Base-by-base conservation (phyloP, 495 filamentous ascomycete species). In the Xylaria longipes region DNA sequence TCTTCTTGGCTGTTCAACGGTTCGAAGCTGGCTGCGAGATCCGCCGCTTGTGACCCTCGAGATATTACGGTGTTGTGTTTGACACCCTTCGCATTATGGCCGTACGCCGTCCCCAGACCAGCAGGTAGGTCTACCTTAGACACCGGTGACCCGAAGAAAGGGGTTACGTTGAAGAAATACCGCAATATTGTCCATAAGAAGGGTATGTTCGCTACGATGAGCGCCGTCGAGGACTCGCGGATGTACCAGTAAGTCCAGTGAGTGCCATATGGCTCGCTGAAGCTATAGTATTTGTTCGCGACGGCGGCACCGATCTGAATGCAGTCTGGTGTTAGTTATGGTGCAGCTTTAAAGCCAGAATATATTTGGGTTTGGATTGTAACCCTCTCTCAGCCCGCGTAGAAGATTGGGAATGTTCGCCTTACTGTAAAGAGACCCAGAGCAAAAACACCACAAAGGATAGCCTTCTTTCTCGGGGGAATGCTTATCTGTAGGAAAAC, bases 181-280 rank as follows among this genome's bases (percentile, higher is more conserved):
- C 86, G 84, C 15, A 90, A 72, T 0, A 89, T 81, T 1, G 88
- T 85, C 88, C 89, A 91, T 75, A 86, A 85, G 73, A 88, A 89
- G 52, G 89, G 89, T 20, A 91, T 75, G 62, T 91, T 91, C n/a
- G 87, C 85, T 4, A 91, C 87, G 58, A 89, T 85, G 14, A 91
- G 84, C 1, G 89, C 87, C 0, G 89, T 91, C 25, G 84, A 85
- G 20, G 87, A 84, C 84, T 92, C 90, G 11, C 90, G 88, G 27
- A 86, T 84, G 74, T 92, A 92, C 90, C 90, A 92, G 61, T 86
- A 88, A 70, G 89, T 89, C 85, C 90, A 92, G 45, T 85, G 80
- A 45, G 83, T 80, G 5, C 83, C 85, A 68, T 87, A 85, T 0
- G 88, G 88, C 1, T 82, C 77, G 6, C 81, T 84, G 74, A 92